Evolutionary conservation across 345 rosid species (phyloP), one percentile per base, ranked within the genome.

Genomic region (Camelina neglecta): DNA sequence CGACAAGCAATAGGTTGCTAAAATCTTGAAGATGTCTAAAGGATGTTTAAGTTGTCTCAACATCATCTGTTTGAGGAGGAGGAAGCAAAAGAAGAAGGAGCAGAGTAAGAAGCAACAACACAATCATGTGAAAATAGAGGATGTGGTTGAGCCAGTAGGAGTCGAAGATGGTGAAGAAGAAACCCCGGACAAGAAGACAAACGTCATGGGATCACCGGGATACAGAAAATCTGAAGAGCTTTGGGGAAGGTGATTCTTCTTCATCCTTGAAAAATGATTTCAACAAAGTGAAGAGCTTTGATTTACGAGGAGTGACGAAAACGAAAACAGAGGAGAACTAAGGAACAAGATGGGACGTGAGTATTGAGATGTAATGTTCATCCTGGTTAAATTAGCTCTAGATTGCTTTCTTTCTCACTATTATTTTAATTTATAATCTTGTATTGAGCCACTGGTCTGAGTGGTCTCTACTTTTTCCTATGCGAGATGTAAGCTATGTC

Each of bases 211-310:
- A 42, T 11, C 47, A 42, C 12, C 5, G 15, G 47, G 47, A 4
- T 42, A 42, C 13, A 4, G 13, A 3, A 11, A 4, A 11, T 11
- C 47, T 42, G 47, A 42, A 4, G n/a, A n/a, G n/a, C n/a, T n/a
- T 42, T 42, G 47, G 47, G 47, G 47, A 42, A 42, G 47, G 15
- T 42, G 47, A 42, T 42, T 42, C 67, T 23, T 64, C 23, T 47
- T 45, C 26, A 44, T 15, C 38, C 8, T 15, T 8, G 13, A 64
- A 5, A 64, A 64, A 66, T 13, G 31, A 35, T 66, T 66, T 66
- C 47, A 49, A 50, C 59, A 66, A 50, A 66, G 48, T 66, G 8
- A 66, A 66, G 31, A 66, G 59, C 2, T 66, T 66, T 35, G 71
- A 66, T 35, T 33, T 66, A 18, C 60, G 33, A 50, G 47, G 33